These are phyloP conservation scores for Chlorella sorokiniana DNA, from an alignment of 139 green algal species.

Conservation along the genomic window DNA sequence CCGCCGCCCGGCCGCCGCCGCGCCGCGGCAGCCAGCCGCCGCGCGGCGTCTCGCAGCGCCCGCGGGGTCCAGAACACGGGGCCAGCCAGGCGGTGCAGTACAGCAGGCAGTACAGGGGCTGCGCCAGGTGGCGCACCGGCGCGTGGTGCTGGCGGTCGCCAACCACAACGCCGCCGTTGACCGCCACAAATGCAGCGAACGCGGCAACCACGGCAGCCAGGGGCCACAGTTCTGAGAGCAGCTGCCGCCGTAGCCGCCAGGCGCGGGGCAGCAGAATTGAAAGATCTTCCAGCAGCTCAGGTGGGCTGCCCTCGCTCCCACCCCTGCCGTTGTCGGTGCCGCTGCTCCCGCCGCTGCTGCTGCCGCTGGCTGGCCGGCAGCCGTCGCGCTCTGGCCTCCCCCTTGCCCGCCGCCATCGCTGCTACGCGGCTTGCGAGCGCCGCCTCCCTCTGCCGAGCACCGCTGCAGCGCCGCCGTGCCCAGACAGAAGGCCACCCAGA, in stretches of 20 bases:
- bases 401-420: neutral
- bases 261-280: neutral
- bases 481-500: conserved; percentile 84
- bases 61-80: conserved; percentile 23
- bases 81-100: conserved; percentile 60
- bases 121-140: conserved; percentile 69
- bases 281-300: neutral
- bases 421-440: too few species aligned
- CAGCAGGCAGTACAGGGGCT: conserved; percentile 84
- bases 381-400: neutral
- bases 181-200: conserved; percentile 80
- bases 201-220: conserved; percentile 55
- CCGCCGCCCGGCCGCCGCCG: neutral
- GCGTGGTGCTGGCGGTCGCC: conserved; percentile 80
- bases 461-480: conserved; percentile 6
- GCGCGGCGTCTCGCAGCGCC: neutral
- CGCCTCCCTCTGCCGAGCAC: neutral
- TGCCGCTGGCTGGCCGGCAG: neutral
- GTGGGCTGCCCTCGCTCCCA: neutral
- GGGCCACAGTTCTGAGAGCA: conserved; percentile 50
- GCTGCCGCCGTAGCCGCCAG: conserved; percentile 1
- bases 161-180: conserved; percentile 87
- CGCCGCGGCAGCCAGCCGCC: neutral
- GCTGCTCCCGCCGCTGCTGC: neutral
- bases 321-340: neutral